A percentile compares a stretch with the other conserved stretches of the same genome.
These are phyloP conservation scores for Apophysomyces sp. DNA, from an alignment of 371 early-diverging fungal species.

Conservation along the genomic window DNA sequence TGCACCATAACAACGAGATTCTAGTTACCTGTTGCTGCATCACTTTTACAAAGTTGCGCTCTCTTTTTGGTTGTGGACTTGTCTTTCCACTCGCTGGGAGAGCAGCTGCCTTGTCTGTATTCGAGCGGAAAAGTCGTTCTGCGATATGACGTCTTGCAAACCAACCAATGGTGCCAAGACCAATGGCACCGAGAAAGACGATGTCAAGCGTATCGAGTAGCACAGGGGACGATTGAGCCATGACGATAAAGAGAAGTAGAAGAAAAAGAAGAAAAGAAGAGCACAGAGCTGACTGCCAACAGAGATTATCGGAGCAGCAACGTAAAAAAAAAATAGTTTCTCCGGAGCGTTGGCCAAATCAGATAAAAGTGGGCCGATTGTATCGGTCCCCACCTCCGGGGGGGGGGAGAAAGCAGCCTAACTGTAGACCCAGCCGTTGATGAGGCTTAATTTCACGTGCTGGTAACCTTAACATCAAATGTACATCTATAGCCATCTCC, in stretches of 20 bases:
- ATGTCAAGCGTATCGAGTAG: constrained; percentile 49
- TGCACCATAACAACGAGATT: background rate
- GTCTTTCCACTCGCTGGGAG: background rate
- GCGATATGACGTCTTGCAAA: constrained; percentile 29
- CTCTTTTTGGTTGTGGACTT: constrained; percentile 22
- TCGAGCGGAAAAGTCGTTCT: constrained; percentile 16
- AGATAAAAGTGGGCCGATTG: background rate
- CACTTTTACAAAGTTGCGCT: constrained; percentile 63
- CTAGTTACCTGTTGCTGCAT: constrained; percentile 60
- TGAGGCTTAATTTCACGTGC: background rate
- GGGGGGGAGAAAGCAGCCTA: too few species aligned
- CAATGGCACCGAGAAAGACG: constrained; percentile 49
- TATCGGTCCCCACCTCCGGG: background rate
- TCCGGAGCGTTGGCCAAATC: background rate
- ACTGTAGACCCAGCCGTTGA: background rate
- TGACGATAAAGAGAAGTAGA: background rate
- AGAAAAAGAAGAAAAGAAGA: background rate
- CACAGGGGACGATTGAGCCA: constrained; percentile 21
- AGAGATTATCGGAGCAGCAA: background rate
- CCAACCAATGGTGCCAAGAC: constrained; percentile 52
- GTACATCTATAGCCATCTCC: background rate
- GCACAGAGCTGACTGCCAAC: background rate
- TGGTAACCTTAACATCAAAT: background rate
- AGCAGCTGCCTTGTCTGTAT: constrained; percentile 14
- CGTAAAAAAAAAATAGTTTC: background rate